A percentile compares a stretch with the other conserved stretches of the same genome.
Evolutionary conservation across 1,284 basidiomycete genomes (phyloP).

Genomic region (Hortiboletus rubellus): DNA sequence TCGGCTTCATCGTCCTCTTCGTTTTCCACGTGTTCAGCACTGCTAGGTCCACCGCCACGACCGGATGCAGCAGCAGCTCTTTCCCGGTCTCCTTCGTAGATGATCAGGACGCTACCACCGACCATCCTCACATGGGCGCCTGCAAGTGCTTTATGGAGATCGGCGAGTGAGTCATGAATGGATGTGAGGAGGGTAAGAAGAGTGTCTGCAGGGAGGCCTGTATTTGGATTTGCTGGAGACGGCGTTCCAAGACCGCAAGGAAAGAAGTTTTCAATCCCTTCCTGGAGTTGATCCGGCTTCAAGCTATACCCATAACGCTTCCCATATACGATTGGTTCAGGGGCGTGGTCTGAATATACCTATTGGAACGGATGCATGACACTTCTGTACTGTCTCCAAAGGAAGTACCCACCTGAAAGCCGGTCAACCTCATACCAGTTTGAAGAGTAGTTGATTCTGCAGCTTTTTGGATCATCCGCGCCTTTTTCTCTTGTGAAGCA

Average conservation of each 20-base stretch:
- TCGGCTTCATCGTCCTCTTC: constrained; percentile 37
- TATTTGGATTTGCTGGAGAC: constrained; percentile 4
- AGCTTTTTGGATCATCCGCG: constrained; percentile 76
- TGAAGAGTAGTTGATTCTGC: constrained; percentile 69
- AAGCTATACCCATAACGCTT: constrained; percentile 85
- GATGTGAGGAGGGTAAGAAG: constrained; percentile 62
- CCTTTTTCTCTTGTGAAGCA: constrained; percentile 75
- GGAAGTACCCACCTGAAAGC: constrained; percentile 71
- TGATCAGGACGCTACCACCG: constrained; percentile 76
- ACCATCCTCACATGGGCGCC: constrained; percentile 77
- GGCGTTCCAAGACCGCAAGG: constrained; percentile 41
- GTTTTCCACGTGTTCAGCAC: constrained; percentile 28
- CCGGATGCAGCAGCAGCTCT: constrained; percentile 41
- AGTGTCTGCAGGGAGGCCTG: constrained; percentile 55
- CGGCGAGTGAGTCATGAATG: constrained; percentile 56
- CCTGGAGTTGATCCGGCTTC: constrained; percentile 62
- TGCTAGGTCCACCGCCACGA: constrained; percentile 42
- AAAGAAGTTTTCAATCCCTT: constrained; percentile 80
- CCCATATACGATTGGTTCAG: constrained; percentile 58
- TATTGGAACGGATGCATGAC: constrained; percentile 30
- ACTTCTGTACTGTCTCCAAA: not conserved
- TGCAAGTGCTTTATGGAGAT: constrained; percentile 56
- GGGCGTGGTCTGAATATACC: constrained; percentile 71
- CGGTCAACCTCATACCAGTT: constrained; percentile 83
- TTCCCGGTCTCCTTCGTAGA: constrained; percentile 79